These are phyloP conservation scores for Babesia sp. DNA, from an alignment of 169 alveolate species.

Conservation along the genomic window DNA sequence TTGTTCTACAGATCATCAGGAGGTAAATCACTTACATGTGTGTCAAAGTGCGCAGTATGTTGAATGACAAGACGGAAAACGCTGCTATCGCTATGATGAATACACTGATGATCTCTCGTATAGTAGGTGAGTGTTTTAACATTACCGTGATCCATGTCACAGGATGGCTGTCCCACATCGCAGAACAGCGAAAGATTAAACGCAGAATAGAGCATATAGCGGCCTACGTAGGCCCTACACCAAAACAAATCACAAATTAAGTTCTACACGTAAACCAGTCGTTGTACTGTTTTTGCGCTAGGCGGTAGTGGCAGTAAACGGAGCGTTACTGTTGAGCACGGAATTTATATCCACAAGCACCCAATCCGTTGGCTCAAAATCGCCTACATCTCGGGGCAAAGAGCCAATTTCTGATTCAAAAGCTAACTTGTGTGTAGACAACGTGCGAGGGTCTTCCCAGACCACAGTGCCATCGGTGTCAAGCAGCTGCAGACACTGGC, in stretches of 20 bases:
- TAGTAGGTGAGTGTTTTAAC: neutral
- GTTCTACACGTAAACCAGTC: neutral
- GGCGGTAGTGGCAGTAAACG: constrained; percentile 1
- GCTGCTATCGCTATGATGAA: neutral
- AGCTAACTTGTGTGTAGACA: constrained; percentile 17
- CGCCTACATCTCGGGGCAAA: constrained; percentile 10
- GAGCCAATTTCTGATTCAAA: constrained; percentile 40
- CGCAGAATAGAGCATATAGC: constrained; percentile 55
- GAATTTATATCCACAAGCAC: constrained; percentile 43
- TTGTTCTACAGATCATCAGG: constrained; percentile 10
- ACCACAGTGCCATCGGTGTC: constrained; percentile 34
- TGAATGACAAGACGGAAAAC: neutral
- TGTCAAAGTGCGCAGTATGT: neutral
- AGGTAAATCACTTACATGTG: neutral
- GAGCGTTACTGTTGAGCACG: constrained; percentile 44
- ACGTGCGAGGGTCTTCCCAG: constrained; percentile 29
- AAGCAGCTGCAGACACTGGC: constrained; percentile 16
- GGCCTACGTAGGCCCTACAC: constrained; percentile 59
- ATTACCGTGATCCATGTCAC: neutral
- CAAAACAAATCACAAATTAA: neutral
- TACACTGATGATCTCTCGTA: constrained; percentile 4
- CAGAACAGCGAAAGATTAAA: constrained; percentile 45
- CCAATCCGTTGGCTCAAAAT: constrained; percentile 33
- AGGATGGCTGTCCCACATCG: constrained; percentile 70
- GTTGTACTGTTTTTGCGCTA: neutral